phyloP scores from a whole-genome alignment of 257 asterid species.

The Penstemon eatonii region DNA sequence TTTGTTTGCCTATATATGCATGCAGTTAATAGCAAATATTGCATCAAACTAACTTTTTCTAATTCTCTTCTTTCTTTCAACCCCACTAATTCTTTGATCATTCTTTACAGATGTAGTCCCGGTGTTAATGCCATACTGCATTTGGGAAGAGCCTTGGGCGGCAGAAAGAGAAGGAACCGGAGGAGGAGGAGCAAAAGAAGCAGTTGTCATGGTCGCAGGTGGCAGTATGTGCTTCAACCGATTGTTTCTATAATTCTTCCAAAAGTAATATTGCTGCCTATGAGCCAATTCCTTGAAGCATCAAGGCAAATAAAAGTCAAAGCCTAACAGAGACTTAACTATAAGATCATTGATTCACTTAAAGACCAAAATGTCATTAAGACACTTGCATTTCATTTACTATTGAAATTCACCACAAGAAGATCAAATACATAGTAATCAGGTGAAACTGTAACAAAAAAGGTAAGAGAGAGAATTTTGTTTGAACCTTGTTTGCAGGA shows the following conservation, averaged over 20 bases:
- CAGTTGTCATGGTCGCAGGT: conserved; percentile 33
- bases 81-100: conserved; percentile 59
- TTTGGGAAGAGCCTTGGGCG: too few relatives aligned
- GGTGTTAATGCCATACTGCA: too few relatives aligned
- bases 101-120: conserved; percentile 34
- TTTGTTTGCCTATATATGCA: too few relatives aligned
- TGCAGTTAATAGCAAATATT: too few relatives aligned
- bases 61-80: conserved; percentile 48
- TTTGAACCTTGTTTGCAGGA: conserved; percentile 82
- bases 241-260: conserved; percentile 92
- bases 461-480: background rate
- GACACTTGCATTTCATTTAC: background rate
- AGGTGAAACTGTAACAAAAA: background rate
- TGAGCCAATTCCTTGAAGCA: conserved; percentile 83
- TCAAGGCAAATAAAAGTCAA: conserved; percentile 24
- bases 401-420: background rate
- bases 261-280: conserved; percentile 86
- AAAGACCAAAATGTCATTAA: background rate
- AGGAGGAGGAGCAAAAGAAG: conserved; percentile 38
- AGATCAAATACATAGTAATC: too few relatives aligned
- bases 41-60: too few relatives aligned
- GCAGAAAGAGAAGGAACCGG: conserved; percentile 16
- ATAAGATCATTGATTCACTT: background rate
- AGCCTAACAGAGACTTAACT: conserved; percentile 12
- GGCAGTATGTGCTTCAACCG: conserved; percentile 94